Evolutionary conservation across 148 eudicot genomes (phyloP).

Genomic region (Fallopia convolvulus): DNA sequence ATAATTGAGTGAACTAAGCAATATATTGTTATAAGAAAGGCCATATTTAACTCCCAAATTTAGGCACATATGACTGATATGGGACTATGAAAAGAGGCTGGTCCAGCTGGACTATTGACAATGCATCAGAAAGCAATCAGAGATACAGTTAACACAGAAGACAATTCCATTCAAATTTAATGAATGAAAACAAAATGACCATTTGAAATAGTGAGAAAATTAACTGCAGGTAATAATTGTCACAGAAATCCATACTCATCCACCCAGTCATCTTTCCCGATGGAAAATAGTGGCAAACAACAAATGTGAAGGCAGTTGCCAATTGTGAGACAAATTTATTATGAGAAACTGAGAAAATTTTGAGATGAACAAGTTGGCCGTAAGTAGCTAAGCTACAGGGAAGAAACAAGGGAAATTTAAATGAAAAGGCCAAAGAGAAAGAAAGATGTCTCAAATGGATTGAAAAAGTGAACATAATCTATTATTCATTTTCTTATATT

Average conservation of each 20-base stretch:
- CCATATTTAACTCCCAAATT: neutral
- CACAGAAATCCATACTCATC: neutral
- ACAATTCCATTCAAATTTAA: neutral
- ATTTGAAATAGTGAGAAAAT: neutral
- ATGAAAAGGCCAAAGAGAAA: neutral
- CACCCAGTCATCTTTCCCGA: neutral
- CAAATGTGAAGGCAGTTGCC: neutral
- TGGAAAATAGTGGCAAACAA: neutral
- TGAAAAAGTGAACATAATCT: neutral
- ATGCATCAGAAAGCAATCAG: neutral
- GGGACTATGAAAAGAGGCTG: neutral
- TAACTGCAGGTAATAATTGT: neutral
- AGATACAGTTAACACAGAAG: neutral
- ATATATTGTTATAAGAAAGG: neutral
- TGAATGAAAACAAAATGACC: neutral
- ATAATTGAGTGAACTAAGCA: neutral
- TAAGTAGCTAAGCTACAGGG: neutral
- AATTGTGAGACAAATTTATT: neutral
- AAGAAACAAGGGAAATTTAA: neutral
- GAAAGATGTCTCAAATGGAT: neutral
- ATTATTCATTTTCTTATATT: neutral
- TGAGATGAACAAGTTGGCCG: neutral
- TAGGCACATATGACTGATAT: neutral
- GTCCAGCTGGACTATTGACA: neutral
- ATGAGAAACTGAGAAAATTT: neutral